phyloP scores from a whole-genome alignment of 2,329 filamentous ascomycete species.

The Xylariaceae sp. region DNA sequence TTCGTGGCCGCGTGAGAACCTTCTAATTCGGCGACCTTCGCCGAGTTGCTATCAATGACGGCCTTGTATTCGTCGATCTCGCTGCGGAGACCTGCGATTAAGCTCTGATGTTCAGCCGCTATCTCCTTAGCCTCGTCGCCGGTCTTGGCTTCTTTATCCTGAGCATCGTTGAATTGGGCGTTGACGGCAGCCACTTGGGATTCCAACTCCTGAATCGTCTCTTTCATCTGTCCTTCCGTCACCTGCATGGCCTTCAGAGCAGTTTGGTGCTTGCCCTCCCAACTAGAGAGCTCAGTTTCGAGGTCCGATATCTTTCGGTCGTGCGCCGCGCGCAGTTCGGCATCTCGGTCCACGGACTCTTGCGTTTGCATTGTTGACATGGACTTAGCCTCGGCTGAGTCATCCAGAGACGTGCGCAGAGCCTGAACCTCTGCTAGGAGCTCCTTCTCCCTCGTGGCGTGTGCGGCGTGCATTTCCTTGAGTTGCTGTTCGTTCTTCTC shows the following conservation, averaged over 20 bases:
- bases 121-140: constrained; percentile 40
- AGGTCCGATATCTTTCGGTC: constrained; percentile 56
- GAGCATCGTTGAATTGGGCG: constrained; percentile 38
- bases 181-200: constrained; percentile 45
- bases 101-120: constrained; percentile 48
- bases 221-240: constrained; percentile 65
- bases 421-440: constrained; percentile 63
- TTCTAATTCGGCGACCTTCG: constrained; percentile 68
- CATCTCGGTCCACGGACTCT: constrained; percentile 23
- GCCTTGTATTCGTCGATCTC: constrained; percentile 78
- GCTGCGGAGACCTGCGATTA: constrained; percentile 55
- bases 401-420: constrained; percentile 50
- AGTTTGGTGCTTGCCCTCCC: constrained; percentile 68
- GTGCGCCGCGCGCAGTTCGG: constrained; percentile 32
- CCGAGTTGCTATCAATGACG: constrained; percentile 59
- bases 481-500: constrained; percentile 80
- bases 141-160: constrained; percentile 29
- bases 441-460: constrained; percentile 68
- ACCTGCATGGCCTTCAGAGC: constrained; percentile 63
- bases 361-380: constrained; percentile 12
- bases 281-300: constrained; percentile 62
- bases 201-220: constrained; percentile 69
- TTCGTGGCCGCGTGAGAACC: constrained; percentile 59
- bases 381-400: constrained; percentile 16
- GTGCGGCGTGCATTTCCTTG: constrained; percentile 60